phyloP scores from a whole-genome alignment of 2,329 filamentous ascomycete genomes.

The Pseudopithomyces chartarum region DNA sequence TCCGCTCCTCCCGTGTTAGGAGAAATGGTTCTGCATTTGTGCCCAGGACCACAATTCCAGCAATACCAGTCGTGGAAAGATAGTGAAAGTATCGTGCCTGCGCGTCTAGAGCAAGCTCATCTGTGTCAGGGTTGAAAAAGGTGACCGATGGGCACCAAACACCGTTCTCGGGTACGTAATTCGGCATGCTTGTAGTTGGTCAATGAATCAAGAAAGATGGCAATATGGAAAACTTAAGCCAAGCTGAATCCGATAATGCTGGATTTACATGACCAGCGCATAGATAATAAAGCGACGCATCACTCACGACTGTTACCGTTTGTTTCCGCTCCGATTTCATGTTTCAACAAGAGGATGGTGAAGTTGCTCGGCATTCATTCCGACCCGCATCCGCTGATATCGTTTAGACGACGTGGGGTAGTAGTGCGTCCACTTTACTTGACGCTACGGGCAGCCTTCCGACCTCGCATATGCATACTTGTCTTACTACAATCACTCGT shows the following conservation, averaged over 20 bases:
- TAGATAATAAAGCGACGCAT: too few species aligned
- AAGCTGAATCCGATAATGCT: background rate
- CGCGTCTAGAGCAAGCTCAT: slow-evolving; percentile 44
- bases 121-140: slow-evolving; percentile 45
- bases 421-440: background rate
- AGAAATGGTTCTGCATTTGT: slow-evolving; percentile 52
- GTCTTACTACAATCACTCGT: background rate
- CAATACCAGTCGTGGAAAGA: slow-evolving; percentile 47
- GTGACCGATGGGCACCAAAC: slow-evolving; percentile 46
- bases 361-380: background rate
- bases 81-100: slow-evolving; percentile 49
- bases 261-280: too few species aligned
- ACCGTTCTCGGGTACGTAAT: slow-evolving; percentile 21
- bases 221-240: background rate
- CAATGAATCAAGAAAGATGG: background rate
- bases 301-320: background rate
- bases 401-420: background rate
- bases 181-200: slow-evolving; percentile 6
- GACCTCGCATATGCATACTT: background rate
- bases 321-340: background rate
- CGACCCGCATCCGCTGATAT: background rate
- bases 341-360: background rate
- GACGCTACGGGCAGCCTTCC: background rate
- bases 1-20: slow-evolving; percentile 48
- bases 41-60: slow-evolving; percentile 48